Evolutionary conservation across 1,284 basidiomycete genomes (phyloP), one percentile per base, ranked within the genome.

Genomic region (Ustilago sp.): DNA sequence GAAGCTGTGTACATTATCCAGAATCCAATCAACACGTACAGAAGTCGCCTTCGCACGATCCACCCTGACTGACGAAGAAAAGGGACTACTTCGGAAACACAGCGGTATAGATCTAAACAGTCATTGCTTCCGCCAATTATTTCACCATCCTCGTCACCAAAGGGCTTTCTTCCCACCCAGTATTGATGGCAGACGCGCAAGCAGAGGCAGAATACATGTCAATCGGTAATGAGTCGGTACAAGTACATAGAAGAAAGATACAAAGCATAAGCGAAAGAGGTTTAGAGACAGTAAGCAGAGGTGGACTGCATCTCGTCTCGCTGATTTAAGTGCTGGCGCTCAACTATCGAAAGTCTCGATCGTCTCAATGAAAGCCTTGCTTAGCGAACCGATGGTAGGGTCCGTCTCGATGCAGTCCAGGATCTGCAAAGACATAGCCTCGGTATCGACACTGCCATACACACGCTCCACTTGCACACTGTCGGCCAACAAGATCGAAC

Each of bases 391-490:
- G 19, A 77, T 74, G 15, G 75, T 77, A 1, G 75, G 75, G 39
- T 77, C 75, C 17, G 75, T 70, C 59, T 74, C 70, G 51, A 79
- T 74, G 31, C 74, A 77, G 55, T 79, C 77, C 13, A 79, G 47
- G 36, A 77, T 74, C 53, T 79, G 77, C 52, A 66, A 36, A 53
- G 70, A 71, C 74, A 79, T 79, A 15, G 74, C 74, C 34, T 70
- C 68, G 9, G 71, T 64, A 35, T 79, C 78, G 2, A 80, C 73
- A 34, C 59, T 51, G 41, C 81, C 81, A 52, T 83, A 83, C 19
- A 80, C 74, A 23, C 62, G 48, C 57, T 79, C 74, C 23, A 81
- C 77, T 12, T 51, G 50, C 31, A 79, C 74, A 34, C 62, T 71
- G 19, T 74, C 68, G 0, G 76, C 61, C 17, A 77, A 43, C 32